Evolutionary conservation across 345 rosid genomes (phyloP).

Genomic region (Citropsis articulata): DNA sequence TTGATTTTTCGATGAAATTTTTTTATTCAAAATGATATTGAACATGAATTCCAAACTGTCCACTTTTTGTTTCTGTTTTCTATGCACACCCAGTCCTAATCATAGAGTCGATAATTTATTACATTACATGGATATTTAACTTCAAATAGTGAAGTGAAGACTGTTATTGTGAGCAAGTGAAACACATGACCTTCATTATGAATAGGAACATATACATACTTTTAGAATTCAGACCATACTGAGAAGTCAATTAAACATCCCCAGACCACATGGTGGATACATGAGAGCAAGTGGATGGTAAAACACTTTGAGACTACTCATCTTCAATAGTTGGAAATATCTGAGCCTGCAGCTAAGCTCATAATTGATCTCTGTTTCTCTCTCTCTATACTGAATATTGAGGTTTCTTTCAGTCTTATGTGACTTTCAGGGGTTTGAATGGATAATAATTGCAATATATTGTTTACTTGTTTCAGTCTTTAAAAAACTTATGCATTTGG

Average conservation of each 20-base stretch:
- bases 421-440: slow-evolving; percentile 6
- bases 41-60: neutral
- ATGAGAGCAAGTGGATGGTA: neutral
- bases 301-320: neutral
- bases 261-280: neutral
- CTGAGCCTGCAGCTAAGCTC: neutral
- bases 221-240: neutral
- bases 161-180: neutral
- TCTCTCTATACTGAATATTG: neutral
- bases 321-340: slow-evolving; percentile 1
- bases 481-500: slow-evolving; percentile 8
- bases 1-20: neutral
- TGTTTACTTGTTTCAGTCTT: neutral
- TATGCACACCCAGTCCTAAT: neutral
- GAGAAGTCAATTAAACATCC: neutral
- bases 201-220: neutral
- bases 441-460: neutral
- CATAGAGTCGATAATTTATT: neutral
- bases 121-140: neutral
- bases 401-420: neutral
- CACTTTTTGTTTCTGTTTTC: neutral
- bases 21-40: neutral
- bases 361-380: neutral
- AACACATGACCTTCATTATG: neutral
- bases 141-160: neutral